phyloP scores from a whole-genome alignment of 2,329 filamentous ascomycete species.

The Sordariomycetes sp. region DNA sequence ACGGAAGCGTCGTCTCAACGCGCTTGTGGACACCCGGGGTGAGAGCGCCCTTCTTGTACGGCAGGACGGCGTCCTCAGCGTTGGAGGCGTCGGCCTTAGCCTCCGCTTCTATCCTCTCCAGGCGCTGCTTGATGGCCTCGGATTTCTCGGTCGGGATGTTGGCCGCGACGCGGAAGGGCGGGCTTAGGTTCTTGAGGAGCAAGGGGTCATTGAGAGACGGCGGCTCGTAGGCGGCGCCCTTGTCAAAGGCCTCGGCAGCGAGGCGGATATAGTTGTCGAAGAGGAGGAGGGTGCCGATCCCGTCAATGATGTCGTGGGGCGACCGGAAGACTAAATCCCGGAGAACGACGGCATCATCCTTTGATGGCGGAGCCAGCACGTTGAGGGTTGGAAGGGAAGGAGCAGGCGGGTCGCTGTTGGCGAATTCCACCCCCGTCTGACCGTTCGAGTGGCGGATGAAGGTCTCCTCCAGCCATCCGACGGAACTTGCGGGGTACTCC shows the following conservation, averaged over 20 bases:
- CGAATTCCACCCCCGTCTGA: conserved; percentile 19
- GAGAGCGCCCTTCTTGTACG: conserved; percentile 9
- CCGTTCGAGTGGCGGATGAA: conserved; percentile 13
- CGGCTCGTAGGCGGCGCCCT: conserved; percentile 4
- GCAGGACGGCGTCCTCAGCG: conserved; percentile 9
- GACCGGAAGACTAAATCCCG: conserved; percentile 23
- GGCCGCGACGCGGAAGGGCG: conserved; percentile 16
- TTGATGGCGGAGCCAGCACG: conserved; percentile 12
- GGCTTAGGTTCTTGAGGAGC: conserved; percentile 14
- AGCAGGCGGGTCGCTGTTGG: conserved; percentile 22
- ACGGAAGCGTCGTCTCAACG: conserved; percentile 10
- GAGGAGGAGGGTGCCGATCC: conserved; percentile 23
- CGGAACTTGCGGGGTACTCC: conserved; percentile 10
- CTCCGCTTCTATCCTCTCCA: conserved; percentile 7
- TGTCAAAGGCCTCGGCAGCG: conserved; percentile 12
- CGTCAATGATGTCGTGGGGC: conserved; percentile 27
- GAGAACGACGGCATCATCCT: conserved; percentile 6
- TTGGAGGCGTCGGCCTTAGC: not conserved
- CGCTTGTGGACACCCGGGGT: conserved; percentile 15
- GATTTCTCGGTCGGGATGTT: conserved; percentile 8
- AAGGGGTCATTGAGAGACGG: conserved; percentile 11
- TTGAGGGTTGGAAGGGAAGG: conserved; percentile 20
- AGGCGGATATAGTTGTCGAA: conserved; percentile 18
- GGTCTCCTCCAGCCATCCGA: conserved; percentile 14
- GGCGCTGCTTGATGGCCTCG: conserved; percentile 7